phyloP scores from a whole-genome alignment of 192 early-diverging fungal species.

The Coemansia sp. region DNA sequence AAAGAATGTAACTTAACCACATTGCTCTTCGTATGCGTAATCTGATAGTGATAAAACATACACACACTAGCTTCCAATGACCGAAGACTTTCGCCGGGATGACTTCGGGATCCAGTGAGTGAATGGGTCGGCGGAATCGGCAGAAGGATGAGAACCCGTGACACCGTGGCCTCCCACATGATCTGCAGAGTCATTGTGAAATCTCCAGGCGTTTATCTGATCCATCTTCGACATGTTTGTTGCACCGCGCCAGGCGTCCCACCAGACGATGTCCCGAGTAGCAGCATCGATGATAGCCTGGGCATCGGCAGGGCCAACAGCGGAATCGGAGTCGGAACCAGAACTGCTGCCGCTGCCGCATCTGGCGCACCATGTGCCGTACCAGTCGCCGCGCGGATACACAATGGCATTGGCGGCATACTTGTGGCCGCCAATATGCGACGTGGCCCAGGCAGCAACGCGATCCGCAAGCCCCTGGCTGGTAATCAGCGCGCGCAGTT shows the following conservation, averaged over 20 bases:
- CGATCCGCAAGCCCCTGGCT: conserved; percentile 20
- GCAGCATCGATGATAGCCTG: conserved; percentile 37
- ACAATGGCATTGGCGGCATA: conserved; percentile 54
- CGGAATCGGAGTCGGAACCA: background rate
- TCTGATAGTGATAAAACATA: background rate
- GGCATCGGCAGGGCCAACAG: conserved; percentile 12
- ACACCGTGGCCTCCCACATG: background rate
- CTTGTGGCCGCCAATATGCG: conserved; percentile 56
- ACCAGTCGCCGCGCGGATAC: conserved; percentile 57
- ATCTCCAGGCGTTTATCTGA: conserved; percentile 37
- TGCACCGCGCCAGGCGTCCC: conserved; percentile 55
- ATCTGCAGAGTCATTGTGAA: conserved; percentile 3
- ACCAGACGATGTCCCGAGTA: conserved; percentile 33
- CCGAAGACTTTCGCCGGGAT: background rate
- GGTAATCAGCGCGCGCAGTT: conserved; percentile 27
- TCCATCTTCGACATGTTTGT: conserved; percentile 48
- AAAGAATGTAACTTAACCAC: background rate
- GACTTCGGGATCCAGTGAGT: conserved; percentile 28
- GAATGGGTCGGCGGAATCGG: conserved; percentile 9
- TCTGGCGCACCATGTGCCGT: conserved; percentile 48
- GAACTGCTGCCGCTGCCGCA: conserved; percentile 10
- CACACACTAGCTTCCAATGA: conserved; percentile 1
- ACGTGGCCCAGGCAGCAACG: conserved; percentile 47
- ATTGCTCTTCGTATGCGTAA: no score
- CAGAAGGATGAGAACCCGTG: background rate